Conservation (phyloP, 2,329 filamentous ascomycete genomes). For the Colletotrichum tabaci region DNA sequence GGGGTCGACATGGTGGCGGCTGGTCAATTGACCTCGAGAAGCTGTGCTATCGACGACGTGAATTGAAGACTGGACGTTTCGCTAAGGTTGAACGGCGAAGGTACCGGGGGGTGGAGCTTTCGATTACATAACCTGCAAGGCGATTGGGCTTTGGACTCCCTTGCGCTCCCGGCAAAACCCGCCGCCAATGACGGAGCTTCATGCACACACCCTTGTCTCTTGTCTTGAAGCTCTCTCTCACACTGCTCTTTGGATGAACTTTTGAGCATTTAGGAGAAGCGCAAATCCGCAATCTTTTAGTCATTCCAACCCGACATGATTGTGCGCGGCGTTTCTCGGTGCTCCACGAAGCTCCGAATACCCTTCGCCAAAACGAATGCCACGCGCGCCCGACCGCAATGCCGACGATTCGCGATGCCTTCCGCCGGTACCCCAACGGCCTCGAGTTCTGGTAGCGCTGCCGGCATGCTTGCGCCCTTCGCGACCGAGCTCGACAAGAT, state of each 20-base stretch:
- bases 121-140: constrained; percentile 35
- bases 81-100: constrained; percentile 35
- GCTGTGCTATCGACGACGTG: constrained; percentile 34
- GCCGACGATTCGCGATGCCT: constrained; percentile 41
- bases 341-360: constrained; percentile 47
- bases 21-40: constrained; percentile 50
- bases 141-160: constrained; percentile 32
- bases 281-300: not conserved
- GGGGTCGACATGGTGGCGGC: constrained; percentile 87
- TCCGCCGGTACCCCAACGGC: constrained; percentile 37
- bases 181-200: constrained; percentile 43
- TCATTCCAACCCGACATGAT: constrained; percentile 49
- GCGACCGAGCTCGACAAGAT: constrained; percentile 85
- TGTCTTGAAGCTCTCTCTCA: constrained; percentile 17
- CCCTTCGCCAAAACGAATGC: constrained; percentile 31
- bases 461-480: constrained; percentile 67
- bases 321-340: constrained; percentile 51
- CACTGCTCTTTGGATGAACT: constrained; percentile 11
- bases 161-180: constrained; percentile 33
- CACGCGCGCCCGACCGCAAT: constrained; percentile 37
- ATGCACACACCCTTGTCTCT: constrained; percentile 27
- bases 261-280: not conserved
- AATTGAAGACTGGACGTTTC: constrained; percentile 40
- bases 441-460: constrained; percentile 48
- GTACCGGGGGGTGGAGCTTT: constrained; percentile 26